phyloP scores from a whole-genome alignment of 2,329 filamentous ascomycete genomes.

The Ustulina deusta region DNA sequence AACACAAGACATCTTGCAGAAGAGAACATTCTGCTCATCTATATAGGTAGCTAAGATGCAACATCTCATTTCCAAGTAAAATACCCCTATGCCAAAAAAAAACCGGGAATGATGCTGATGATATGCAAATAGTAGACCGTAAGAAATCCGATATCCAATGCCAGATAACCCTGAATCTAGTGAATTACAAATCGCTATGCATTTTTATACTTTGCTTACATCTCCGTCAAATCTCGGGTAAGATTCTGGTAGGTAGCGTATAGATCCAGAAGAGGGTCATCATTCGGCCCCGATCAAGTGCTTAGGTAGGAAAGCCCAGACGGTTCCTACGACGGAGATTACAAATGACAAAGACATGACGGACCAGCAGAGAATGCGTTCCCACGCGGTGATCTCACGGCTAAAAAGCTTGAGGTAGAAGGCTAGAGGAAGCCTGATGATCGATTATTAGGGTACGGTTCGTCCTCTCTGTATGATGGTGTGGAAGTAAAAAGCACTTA shows the following conservation, averaged over 20 bases:
- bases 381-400: conserved; percentile 71
- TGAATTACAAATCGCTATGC: not conserved
- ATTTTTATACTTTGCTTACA: not conserved
- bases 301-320: conserved; percentile 90
- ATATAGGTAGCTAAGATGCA: not conserved
- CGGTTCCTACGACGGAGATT: conserved; percentile 81
- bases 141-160: not conserved
- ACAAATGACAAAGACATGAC: conserved; percentile 76
- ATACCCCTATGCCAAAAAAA: not conserved
- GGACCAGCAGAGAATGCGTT: conserved; percentile 75
- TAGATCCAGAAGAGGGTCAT: not conserved
- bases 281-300: conserved; percentile 69
- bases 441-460: not conserved
- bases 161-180: not conserved
- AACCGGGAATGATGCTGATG: conserved; percentile 8
- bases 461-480: not conserved
- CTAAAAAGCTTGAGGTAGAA: conserved; percentile 94
- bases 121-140: conserved; percentile 4
- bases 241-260: not conserved
- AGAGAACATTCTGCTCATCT: not conserved
- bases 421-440: conserved; percentile 74
- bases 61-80: not conserved
- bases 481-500: conserved; percentile 49
- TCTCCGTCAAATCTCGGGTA: not conserved
- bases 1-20: not conserved